Percentiles rank a stretch among this genome's conserved stretches.
These are phyloP conservation scores for Moniliella sp. DNA, from an alignment of 1,284 basidiomycete genomes.

Conservation along the genomic window DNA sequence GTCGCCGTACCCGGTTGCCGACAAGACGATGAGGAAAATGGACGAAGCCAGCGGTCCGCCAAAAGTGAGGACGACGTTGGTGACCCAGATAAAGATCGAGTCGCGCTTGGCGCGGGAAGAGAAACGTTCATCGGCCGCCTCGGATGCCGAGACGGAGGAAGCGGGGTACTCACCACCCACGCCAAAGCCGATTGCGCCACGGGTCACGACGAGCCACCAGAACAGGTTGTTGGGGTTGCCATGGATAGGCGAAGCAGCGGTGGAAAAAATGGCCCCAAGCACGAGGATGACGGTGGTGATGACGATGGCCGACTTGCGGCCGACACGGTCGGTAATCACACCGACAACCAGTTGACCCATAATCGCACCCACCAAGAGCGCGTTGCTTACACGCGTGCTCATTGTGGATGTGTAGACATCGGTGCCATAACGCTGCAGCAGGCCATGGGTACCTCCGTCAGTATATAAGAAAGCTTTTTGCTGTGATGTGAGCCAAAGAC, in stretches of 20 bases:
- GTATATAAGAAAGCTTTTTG: no score
- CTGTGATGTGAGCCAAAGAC: no score
- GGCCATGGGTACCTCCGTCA: not conserved
- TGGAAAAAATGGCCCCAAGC: conserved; percentile 49
- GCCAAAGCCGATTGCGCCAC: conserved; percentile 51
- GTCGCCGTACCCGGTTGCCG: conserved; percentile 33
- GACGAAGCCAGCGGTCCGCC: conserved; percentile 47
- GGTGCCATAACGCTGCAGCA: conserved; percentile 13
- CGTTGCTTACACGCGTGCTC: conserved; percentile 51
- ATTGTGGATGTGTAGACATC: conserved; percentile 44
- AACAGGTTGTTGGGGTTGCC: conserved; percentile 43
- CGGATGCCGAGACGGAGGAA: conserved; percentile 46
- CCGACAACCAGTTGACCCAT: conserved; percentile 49
- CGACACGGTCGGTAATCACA: conserved; percentile 49
- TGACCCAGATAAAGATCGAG: conserved; percentile 54
- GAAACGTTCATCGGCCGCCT: conserved; percentile 50
- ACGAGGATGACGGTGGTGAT: conserved; percentile 50
- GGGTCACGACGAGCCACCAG: conserved; percentile 54
- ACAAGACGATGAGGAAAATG: conserved; percentile 50
- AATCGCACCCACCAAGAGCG: conserved; percentile 50
- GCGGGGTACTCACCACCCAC: conserved; percentile 56
- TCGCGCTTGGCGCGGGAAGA: conserved; percentile 43
- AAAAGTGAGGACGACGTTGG: conserved; percentile 37
- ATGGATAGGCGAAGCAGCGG: conserved; percentile 47
- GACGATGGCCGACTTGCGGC: conserved; percentile 36